Base-by-base conservation (phyloP, 345 rosid genomes). In the Cardamine chenopodiifolia region DNA sequence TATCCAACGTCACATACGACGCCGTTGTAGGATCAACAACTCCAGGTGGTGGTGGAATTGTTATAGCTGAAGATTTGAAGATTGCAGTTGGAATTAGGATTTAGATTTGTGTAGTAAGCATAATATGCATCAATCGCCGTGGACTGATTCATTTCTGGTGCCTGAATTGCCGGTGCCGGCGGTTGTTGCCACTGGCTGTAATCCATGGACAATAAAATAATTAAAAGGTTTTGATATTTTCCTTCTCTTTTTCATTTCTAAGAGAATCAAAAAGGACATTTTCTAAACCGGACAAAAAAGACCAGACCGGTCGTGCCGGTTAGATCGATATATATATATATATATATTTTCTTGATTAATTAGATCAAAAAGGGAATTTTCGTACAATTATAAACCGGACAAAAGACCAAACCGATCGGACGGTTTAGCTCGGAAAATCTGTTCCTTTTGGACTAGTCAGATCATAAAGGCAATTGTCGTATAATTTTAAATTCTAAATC, bases 1-100 rank as follows among this genome's bases (percentile, higher is more conserved):
- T 74, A 69, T 14, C 77, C 71, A 32, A 37, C 4, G 34, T 14
- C 63, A 22, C 28, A 53, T 45, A 47, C 26, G 68, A 44, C 53
- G 47, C 7, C 31, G 19, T 45, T 4, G 55, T 64, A 29, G 40
- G 23, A 57, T 59, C 64, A 2, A 66, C 77, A 15, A 66, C 73
- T 25, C 74, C 85, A 23, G 85, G 80, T 70, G 85, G 82, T 0
- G 85, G 80, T 22, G 26, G 37, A 14, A 39, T 9, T 31, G 50
- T 50, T 48, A 32, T 4, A 11, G 40, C 68, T 17, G 54, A 25
- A 8, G 68, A 8, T 31, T 13, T 53, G 34, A 8, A 53, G 18
- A n/a, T 58, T 10, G 4, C 31, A 48, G 56, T 4, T 58, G 10
- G 34, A 40, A 23, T 28, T 17, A 61, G 63, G 35, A 55, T 39